phyloP scores from a whole-genome alignment of 768 basidiomycete species.

The Boletellus emodensis region DNA sequence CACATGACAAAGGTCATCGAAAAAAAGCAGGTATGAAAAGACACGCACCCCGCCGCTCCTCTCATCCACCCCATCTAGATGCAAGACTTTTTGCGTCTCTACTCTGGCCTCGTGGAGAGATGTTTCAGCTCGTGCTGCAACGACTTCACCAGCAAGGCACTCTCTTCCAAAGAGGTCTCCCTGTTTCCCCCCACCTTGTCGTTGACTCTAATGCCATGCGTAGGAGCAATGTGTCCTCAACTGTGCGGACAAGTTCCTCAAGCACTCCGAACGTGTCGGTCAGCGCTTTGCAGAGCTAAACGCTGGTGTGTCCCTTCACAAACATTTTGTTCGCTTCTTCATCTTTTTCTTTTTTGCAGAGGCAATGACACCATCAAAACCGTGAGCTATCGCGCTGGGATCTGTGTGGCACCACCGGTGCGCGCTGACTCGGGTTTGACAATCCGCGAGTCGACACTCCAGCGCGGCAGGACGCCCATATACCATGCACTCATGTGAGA shows the following conservation, averaged over 20 bases:
- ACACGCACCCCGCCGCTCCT: neutral
- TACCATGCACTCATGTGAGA: conserved; percentile 13
- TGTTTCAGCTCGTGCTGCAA: conserved; percentile 95
- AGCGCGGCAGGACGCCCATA: conserved; percentile 12
- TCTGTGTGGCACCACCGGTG: neutral
- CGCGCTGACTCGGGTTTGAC: neutral
- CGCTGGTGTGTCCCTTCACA: conserved; percentile 58
- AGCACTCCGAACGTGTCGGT: conserved; percentile 91
- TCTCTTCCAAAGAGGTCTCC: conserved; percentile 87
- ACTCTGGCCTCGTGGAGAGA: conserved; percentile 90
- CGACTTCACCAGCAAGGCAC: conserved; percentile 93
- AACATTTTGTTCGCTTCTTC: neutral
- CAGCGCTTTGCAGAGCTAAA: conserved; percentile 90
- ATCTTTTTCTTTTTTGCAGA: conserved; percentile 19
- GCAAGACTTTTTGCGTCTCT: conserved; percentile 97
- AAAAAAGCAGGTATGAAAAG: conserved; percentile 79
- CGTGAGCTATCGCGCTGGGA: conserved; percentile 15
- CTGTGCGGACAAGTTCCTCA: conserved; percentile 97
- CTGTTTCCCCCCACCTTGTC: neutral
- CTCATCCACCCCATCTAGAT: conserved; percentile 51
- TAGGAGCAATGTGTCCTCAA: conserved; percentile 89
- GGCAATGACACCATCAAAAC: conserved; percentile 30
- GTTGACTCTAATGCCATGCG: conserved; percentile 7
- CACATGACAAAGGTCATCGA: conserved; percentile 94
- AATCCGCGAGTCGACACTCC: conserved; percentile 2